Evolutionary conservation across 495 filamentous ascomycete genomes (phyloP), one percentile per base, ranked within the genome.

Genomic region (Aspergillus asperescens): DNA sequence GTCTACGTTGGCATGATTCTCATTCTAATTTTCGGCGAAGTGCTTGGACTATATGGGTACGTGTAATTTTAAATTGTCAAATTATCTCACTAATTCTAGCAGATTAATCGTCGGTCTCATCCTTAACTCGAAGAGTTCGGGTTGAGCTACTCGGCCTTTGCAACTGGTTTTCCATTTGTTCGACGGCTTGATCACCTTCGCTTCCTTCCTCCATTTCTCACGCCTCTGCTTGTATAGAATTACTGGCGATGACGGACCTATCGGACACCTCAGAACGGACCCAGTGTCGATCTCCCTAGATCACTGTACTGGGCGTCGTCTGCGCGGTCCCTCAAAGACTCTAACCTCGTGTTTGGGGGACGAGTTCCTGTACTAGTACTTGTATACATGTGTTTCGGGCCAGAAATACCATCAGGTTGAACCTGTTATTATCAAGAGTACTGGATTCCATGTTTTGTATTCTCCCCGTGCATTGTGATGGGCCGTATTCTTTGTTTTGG

Each of bases 1-100:
- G 84, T 99, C 38, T 99, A 96, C 60, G 93, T 99, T 29, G 93
- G 93, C 68, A 96, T 97, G 93, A 92, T 98, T 51, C 68, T 98
- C 60, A 96, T 98, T 55, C 78, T 98, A 58, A 98, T 98, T 81
- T 98, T 98, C 65, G 92, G 88, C 42, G 93, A 99, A 77, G 93
- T 99, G 18, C 69, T 99, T 57, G 93, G 93, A 60, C 84, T 99
- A 34, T 99, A 99, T 64, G 94, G 94, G 86, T 94, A 80, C 57
- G 86, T 77, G 5, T 53, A 25, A 49, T 13, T 41, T 28, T 31
- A n/a, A 27, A 19, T 37, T 5, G 12, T 9, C 24, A 10, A 23
- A 1, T 22, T 54, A 52, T 48, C 20, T 28, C 56, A 49, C 66
- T 72, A 63, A 74, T 50, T 24, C 20, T n/a, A 9, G 37, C 48